Conservation (phyloP, 1,139 yeast genomes). For the Yamadazyma diddensiae region DNA sequence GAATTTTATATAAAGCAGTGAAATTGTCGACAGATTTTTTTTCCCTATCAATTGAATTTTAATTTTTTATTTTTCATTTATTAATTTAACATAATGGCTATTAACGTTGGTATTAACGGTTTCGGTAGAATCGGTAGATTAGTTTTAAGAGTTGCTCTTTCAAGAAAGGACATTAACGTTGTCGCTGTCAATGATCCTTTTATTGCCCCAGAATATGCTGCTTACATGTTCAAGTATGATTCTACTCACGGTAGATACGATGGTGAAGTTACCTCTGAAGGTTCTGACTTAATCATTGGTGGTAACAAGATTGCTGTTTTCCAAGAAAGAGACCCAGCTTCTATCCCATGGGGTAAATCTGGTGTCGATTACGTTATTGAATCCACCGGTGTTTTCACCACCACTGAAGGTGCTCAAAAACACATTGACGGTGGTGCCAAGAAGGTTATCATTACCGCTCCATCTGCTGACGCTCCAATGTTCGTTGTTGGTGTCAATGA, state of each 20-base stretch:
- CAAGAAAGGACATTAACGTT: constrained; percentile 68
- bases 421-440: constrained; percentile 86
- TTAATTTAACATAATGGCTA: constrained; percentile 24
- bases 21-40: constrained; percentile 5
- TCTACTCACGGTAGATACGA: constrained; percentile 78
- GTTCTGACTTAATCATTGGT: constrained; percentile 56
- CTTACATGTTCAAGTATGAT: constrained; percentile 87
- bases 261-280: constrained; percentile 65
- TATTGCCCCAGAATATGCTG: constrained; percentile 79
- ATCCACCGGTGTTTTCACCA: constrained; percentile 89
- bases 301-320: constrained; percentile 67
- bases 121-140: constrained; percentile 90
- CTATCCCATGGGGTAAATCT: constrained; percentile 77
- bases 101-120: constrained; percentile 78
- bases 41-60: constrained; percentile 5
- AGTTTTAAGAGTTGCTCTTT: constrained; percentile 75
- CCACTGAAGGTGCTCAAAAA: constrained; percentile 70
- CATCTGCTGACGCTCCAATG: constrained; percentile 87
- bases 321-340: constrained; percentile 76
- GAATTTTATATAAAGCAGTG: constrained; percentile 10
- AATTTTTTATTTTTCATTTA: constrained; percentile 3
- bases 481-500: constrained; percentile 82
- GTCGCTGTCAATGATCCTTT: constrained; percentile 85
- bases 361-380: constrained; percentile 81
- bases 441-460: constrained; percentile 87